Evolutionary conservation across 495 filamentous ascomycete species (phyloP).

Genomic region (Penicillium flavigenum): DNA sequence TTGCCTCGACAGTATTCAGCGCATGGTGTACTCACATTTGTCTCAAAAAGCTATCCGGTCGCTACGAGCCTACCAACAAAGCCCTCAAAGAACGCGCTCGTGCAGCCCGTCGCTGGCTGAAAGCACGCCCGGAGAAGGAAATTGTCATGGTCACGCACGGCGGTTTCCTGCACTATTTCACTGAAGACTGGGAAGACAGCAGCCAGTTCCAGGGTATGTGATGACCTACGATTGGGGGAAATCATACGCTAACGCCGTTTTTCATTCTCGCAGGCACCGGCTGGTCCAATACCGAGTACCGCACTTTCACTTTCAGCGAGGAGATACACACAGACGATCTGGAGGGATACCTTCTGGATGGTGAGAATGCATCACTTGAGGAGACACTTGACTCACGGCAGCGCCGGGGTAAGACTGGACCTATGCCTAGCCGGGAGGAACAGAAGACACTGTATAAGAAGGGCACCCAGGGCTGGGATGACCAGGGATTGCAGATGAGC

Average conservation of each 20-base stretch:
- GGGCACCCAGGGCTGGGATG: constrained; percentile 46
- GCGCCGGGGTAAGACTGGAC: constrained; percentile 52
- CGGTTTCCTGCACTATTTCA: constrained; percentile 73
- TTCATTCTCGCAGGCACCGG: constrained; percentile 58
- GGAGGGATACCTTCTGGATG: constrained; percentile 40
- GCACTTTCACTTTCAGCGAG: constrained; percentile 68
- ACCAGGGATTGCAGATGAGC: constrained; percentile 45
- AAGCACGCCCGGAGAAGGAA: constrained; percentile 52
- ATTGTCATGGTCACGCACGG: constrained; percentile 77
- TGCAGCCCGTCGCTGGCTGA: constrained; percentile 66
- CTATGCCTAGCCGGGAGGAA: constrained; percentile 36
- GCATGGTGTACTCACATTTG: background rate
- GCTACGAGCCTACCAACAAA: constrained; percentile 57
- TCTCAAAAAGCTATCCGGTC: constrained; percentile 30
- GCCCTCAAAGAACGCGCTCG: constrained; percentile 64
- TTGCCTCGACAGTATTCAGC: background rate
- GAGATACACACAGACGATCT: constrained; percentile 37
- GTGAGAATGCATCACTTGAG: constrained; percentile 59
- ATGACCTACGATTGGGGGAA: background rate
- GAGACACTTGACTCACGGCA: constrained; percentile 61
- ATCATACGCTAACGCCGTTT: background rate
- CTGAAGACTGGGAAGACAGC: constrained; percentile 74
- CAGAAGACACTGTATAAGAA: constrained; percentile 42
- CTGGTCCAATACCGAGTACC: constrained; percentile 82
- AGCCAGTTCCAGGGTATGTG: constrained; percentile 53